phyloP scores from a whole-genome alignment of 1,284 basidiomycete genomes.

The Cryptococcus sp. region DNA sequence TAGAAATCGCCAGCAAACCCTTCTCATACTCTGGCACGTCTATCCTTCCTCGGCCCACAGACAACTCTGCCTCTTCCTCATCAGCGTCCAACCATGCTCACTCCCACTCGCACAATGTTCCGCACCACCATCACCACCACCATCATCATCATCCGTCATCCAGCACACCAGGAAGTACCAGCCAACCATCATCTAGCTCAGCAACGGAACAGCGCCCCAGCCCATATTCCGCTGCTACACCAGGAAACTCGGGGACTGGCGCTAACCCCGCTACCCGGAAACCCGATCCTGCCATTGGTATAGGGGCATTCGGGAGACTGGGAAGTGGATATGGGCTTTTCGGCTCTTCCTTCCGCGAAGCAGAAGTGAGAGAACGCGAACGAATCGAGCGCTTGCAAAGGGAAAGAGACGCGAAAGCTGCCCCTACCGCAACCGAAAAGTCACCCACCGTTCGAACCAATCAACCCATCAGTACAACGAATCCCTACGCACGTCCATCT shows the following conservation, averaged over 20 bases:
- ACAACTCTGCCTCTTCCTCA: slow-evolving; percentile 1
- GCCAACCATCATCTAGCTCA: slow-evolving; percentile 8
- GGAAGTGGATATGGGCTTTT: slow-evolving; percentile 20
- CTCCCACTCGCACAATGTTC: neutral
- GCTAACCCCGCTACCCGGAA: slow-evolving; percentile 5
- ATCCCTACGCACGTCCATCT: slow-evolving; percentile 24
- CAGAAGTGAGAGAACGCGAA: slow-evolving; percentile 20
- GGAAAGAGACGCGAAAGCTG: slow-evolving; percentile 13
- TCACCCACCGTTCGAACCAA: slow-evolving; percentile 12
- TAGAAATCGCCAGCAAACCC: neutral
- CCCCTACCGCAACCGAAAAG: slow-evolving; percentile 6
- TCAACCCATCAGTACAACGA: slow-evolving; percentile 6
- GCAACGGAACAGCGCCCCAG: slow-evolving; percentile 10
- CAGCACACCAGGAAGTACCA: neutral
- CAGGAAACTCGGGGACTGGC: neutral
- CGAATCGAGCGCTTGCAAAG: slow-evolving; percentile 11
- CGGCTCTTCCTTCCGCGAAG: slow-evolving; percentile 13
- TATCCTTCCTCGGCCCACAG: neutral
- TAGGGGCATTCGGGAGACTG: slow-evolving; percentile 10
- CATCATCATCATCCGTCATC: slow-evolving; percentile 19
- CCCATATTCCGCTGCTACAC: slow-evolving; percentile 7
- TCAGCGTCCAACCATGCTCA: slow-evolving; percentile 2
- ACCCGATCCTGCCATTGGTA: slow-evolving; percentile 7
- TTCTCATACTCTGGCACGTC: neutral
- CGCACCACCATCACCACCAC: slow-evolving; percentile 22